phyloP scores from a whole-genome alignment of 306 rosid genomes.

The Gleditsia sinensis region DNA sequence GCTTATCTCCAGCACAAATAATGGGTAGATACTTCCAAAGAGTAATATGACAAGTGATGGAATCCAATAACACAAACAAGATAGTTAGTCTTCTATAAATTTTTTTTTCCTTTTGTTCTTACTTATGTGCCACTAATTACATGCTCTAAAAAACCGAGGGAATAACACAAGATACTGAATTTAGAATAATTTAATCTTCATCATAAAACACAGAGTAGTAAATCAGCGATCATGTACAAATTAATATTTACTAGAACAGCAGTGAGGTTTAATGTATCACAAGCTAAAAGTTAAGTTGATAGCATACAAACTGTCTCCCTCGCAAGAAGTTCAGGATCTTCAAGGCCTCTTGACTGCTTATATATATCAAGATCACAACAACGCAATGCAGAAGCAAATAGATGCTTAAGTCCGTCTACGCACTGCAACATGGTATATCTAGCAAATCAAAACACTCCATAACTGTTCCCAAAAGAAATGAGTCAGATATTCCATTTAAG shows the following conservation, averaged over 20 bases:
- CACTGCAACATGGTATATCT: slow-evolving; percentile 66
- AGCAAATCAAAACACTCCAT: slow-evolving; percentile 60
- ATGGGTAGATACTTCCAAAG: background rate
- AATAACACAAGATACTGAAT: slow-evolving; percentile 7
- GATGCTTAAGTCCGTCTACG: slow-evolving; percentile 52
- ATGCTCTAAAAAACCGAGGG: slow-evolving; percentile 20
- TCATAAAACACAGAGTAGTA: background rate
- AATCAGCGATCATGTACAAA: background rate
- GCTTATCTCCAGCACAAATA: background rate
- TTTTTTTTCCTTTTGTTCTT: background rate
- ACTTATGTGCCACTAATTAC: background rate
- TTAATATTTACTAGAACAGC: background rate
- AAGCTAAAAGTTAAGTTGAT: slow-evolving; percentile 20
- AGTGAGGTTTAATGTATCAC: background rate
- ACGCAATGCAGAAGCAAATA: slow-evolving; percentile 53
- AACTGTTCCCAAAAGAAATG: slow-evolving; percentile 40
- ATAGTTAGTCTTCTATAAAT: background rate
- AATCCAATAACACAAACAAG: background rate
- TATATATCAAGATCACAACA: slow-evolving; percentile 67
- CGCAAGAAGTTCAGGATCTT: slow-evolving; percentile 69
- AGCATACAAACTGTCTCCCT: slow-evolving; percentile 85
- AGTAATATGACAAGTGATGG: background rate
- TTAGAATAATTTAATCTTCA: background rate
- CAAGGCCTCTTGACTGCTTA: slow-evolving; percentile 61
- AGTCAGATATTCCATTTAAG: background rate